These are phyloP conservation scores for Penicillium longicatenatum DNA, from an alignment of 495 filamentous ascomycete species.

Conservation along the genomic window DNA sequence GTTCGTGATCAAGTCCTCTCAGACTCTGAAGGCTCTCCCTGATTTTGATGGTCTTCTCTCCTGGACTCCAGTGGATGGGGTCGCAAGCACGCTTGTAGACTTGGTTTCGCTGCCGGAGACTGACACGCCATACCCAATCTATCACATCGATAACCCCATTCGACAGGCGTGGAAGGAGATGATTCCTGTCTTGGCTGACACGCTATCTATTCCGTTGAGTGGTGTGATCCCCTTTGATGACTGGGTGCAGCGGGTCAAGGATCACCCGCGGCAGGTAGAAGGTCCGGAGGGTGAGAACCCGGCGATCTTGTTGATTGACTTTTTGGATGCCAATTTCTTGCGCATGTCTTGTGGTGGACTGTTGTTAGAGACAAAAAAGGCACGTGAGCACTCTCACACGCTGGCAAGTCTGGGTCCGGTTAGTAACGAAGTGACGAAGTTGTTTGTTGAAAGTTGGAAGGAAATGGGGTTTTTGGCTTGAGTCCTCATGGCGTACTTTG, in stretches of 20 bases:
- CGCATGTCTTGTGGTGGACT: conserved; percentile 58
- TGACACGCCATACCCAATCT: conserved; percentile 38
- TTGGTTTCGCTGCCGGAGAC: conserved; percentile 28
- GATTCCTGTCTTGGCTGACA: conserved; percentile 41
- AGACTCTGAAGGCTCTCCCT: conserved; percentile 47
- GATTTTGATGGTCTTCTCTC: conserved; percentile 42
- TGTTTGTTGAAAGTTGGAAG: background rate
- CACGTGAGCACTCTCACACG: conserved; percentile 41
- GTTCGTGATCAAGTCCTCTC: conserved; percentile 54
- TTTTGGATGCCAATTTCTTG: conserved; percentile 51
- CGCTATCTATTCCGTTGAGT: conserved; percentile 35
- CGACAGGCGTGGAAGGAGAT: conserved; percentile 51
- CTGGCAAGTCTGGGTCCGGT: background rate
- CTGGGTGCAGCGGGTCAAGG: conserved; percentile 49
- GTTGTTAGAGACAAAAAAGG: conserved; percentile 42
- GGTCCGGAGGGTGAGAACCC: conserved; percentile 44
- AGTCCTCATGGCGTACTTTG: background rate
- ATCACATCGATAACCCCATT: conserved; percentile 59
- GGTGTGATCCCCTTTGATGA: conserved; percentile 44
- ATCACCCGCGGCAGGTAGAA: conserved; percentile 19
- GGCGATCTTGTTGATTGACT: conserved; percentile 45
- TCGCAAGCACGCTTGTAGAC: conserved; percentile 35
- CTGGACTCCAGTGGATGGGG: conserved; percentile 51
- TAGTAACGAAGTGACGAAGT: background rate
- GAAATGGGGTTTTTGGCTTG: background rate